Base-by-base conservation (phyloP, 768 basidiomycete species). In the Kwoniella botswanensis region DNA sequence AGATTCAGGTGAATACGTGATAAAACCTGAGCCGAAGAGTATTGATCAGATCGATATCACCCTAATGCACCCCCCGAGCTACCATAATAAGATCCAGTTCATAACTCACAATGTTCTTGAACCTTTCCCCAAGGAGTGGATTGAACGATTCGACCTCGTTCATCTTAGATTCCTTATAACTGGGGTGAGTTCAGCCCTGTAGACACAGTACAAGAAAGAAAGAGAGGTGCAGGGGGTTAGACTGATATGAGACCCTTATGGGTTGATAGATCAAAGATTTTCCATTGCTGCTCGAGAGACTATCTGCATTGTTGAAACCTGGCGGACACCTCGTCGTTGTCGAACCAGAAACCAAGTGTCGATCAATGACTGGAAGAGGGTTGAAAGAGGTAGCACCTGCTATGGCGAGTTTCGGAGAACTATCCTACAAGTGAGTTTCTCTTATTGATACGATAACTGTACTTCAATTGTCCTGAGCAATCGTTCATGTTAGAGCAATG, bases 141-240 rank as follows among this genome's bases (percentile, higher is more conserved):
- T 22, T 21, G 61, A 17, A 2, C n/a, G 41, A 15, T 62, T 43
- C 21, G 61, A 62, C 13, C 18, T 62, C 35, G 43, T 62, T 10
- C 61, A 62, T 6, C 11, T n/a, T 62, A 62, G 61, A 62, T 62
- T 62, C 61, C 26, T 62, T 7, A 62, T 62, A 15, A 62, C 61
- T 11, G 61, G 41, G 17, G 61, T 62, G 43, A 62, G 61, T 62
- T 11, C 17, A 43, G 18, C 35, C 7, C 35, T 7, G 35, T 35
- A 35, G 35, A 35, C 6, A 35, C 35, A 35, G 35, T 35, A 35
- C 35, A 26, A 26, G 35, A 35, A 26, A 26, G 35, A 35, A 6
- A 35, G 35, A 35, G 35, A 35, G 35, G 35, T 35, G 35, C 35
- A 35, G 35, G 35, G 3, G 35, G 7, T 35, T 35, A 35, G 7